Evolutionary conservation across 2,329 filamentous ascomycete species (phyloP), one percentile per base, ranked within the genome.

Genomic region (Geosmithia flava): DNA sequence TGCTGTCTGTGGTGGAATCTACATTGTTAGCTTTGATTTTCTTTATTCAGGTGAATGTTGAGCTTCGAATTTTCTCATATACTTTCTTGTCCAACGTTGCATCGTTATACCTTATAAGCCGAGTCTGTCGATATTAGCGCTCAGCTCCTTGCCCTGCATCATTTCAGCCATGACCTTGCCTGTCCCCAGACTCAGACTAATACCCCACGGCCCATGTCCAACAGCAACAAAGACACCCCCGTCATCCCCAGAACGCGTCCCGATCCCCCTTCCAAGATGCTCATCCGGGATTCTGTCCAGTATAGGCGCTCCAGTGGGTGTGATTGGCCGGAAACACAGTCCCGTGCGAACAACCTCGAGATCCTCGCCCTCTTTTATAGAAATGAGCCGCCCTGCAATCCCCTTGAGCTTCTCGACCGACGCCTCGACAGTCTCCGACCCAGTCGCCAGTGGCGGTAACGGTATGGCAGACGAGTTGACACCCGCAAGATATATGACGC

Each of bases 131-230:
- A 88, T 65, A 64, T 85, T 76, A 1, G 74, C 81, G 52, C 76
- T 83, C 46, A 74, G 63, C 51, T 64, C 60, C 51, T 70, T 65
- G 2, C 78, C 81, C 55, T 77, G 71, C 42, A 87, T 71, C 72
- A 89, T 70, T 64, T 89, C 84, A 11, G 81, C 74, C 66, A 89
- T 67, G 6, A 87, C 78, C 53, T 76, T 75, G 0, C 85, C 86
- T 0, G 83, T 89, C 1, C 84, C 85, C 29, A 87, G 63, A 16
- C 71, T 70, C 56, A 80, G 58, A 45, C 70, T 74, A 23, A 84
- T 84, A 0, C 85, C 85, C 85, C 85, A 90, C 0, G 85, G 81
- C 0, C 85, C 85, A 67, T 90, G 85, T 0, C 86, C 85, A 3
- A 81, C 71, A 1, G 81, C 80, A 39, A 89, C 61, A 58, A 78